Percentiles rank a stretch among this genome's conserved stretches.
phyloP scores from a whole-genome alignment of 345 rosid species.

The Linum trigynum region DNA sequence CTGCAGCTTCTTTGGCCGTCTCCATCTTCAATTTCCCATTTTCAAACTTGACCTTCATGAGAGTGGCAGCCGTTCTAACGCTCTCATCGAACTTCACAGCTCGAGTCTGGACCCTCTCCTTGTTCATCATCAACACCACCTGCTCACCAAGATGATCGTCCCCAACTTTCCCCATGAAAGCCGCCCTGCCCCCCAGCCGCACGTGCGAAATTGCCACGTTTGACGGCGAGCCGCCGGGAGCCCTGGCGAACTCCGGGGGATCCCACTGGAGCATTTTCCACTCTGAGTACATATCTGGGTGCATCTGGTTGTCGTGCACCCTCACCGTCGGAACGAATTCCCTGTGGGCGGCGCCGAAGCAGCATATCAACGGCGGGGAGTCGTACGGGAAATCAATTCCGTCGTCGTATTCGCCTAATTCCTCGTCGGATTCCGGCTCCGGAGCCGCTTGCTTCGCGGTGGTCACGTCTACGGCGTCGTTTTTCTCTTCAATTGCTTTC shows the following conservation, averaged over 20 bases:
- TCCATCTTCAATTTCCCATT: conserved; percentile 66
- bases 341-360: conserved; percentile 73
- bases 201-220: conserved; percentile 83
- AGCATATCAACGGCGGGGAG: conserved; percentile 76
- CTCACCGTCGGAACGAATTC: conserved; percentile 83
- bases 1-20: conserved; percentile 60
- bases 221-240: conserved; percentile 80
- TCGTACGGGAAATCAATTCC: conserved; percentile 64
- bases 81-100: conserved; percentile 56
- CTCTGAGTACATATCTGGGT: conserved; percentile 74
- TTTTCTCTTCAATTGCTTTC: conserved; percentile 14
- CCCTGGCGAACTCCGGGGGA: conserved; percentile 79
- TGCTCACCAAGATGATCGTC: conserved; percentile 59
- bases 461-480: too few relatives aligned
- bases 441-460: conserved; percentile 7
- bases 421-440: conserved; percentile 16
- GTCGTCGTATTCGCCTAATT: conserved; percentile 51
- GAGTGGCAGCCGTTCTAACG: conserved; percentile 52
- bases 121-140: conserved; percentile 68
- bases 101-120: conserved; percentile 81
- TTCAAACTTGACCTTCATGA: conserved; percentile 55
- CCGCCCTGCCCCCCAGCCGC: conserved; percentile 84
- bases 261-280: conserved; percentile 97
- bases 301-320: conserved; percentile 65
- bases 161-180: conserved; percentile 90